Evolutionary conservation across 2,329 filamentous ascomycete species (phyloP), one percentile per base, ranked within the genome.

Genomic region (Claviceps paspali): DNA sequence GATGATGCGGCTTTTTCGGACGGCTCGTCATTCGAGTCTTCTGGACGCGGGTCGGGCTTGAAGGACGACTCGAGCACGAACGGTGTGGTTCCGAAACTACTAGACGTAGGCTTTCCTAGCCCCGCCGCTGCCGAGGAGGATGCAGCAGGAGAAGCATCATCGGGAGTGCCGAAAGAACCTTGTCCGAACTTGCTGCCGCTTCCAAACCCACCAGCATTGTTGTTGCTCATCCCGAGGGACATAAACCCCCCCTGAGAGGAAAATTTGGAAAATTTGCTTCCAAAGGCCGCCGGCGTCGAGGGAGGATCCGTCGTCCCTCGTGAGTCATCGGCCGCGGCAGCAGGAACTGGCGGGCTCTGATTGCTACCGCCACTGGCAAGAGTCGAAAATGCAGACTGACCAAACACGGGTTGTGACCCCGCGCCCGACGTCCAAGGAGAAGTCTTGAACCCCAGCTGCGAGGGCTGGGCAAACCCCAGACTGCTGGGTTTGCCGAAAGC

Each of bases 61-160:
- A 84, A 85, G 2, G 72, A 76, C 22, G 73, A 77, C 28, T 70
- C 68, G 12, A 84, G 62, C 46, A 80, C 79, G 58, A 84, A 84
- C 0, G 71, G 67, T 12, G 62, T 57, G n/a, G 65, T 65, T 19
- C 63, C 66, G 48, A 73, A 68, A 35, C 39, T 48, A 52, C 56
- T 24, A 38, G n/a, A n/a, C n/a, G 52, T 26, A 33, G 55, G 39
- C 23, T 55, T 52, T 14, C 51, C 48, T 14, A 52, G 39, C 35
- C 53, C 43, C 34, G 50, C 47, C 9, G 49, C 51, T 9, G 49
- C 48, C 18, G 47, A 47, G 15, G 48, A 47, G 11, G 43, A 15
- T 19, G 29, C 35, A 0, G 45, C 8, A 22, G 21, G 34, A 0
- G 45, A 5, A 22, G 21, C 21, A 22, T 45, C 41, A 12, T 45